These are phyloP conservation scores for Nepenthes mirabilis DNA, from an alignment of 148 eudicot species.

Conservation along the genomic window DNA sequence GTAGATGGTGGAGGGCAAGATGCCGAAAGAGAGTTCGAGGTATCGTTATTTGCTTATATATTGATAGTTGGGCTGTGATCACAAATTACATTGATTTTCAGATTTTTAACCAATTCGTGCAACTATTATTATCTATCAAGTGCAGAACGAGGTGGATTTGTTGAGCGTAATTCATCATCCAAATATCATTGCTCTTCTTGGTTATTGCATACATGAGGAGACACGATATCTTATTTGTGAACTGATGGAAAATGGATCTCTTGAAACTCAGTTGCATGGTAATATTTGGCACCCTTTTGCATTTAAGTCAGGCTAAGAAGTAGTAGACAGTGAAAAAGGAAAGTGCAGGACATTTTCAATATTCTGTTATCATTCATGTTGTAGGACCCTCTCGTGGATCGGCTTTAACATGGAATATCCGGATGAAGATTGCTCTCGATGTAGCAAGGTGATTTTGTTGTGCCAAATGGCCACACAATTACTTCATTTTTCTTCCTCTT, in stretches of 20 bases:
- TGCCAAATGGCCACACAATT: neutral
- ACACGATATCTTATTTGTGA: slow-evolving; percentile 45
- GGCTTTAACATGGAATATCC: slow-evolving; percentile 44
- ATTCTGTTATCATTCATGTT: slow-evolving; percentile 1
- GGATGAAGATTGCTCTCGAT: slow-evolving; percentile 66
- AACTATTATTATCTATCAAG: neutral
- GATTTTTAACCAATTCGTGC: neutral
- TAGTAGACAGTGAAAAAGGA: neutral
- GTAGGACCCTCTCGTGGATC: slow-evolving; percentile 53
- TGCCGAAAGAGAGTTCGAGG: slow-evolving; percentile 46
- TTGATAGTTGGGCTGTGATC: neutral
- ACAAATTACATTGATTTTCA: neutral
- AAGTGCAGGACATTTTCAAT: neutral
- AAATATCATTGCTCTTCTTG: slow-evolving; percentile 42
- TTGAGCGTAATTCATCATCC: slow-evolving; percentile 52
- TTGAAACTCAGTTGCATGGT: slow-evolving; percentile 59
- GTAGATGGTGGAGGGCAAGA: slow-evolving; percentile 36
- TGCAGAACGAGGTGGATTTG: slow-evolving; percentile 52
- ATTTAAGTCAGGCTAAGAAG: neutral
- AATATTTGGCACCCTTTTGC: slow-evolving; percentile 3
- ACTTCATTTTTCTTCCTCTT: neutral
- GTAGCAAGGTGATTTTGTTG: slow-evolving; percentile 39
- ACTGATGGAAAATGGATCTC: slow-evolving; percentile 51
- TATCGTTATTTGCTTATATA: slow-evolving; percentile 6
- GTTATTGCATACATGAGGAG: slow-evolving; percentile 50